These are phyloP conservation scores for Persicaria tinctoria DNA, from an alignment of 148 eudicot genomes.

Conservation along the genomic window DNA sequence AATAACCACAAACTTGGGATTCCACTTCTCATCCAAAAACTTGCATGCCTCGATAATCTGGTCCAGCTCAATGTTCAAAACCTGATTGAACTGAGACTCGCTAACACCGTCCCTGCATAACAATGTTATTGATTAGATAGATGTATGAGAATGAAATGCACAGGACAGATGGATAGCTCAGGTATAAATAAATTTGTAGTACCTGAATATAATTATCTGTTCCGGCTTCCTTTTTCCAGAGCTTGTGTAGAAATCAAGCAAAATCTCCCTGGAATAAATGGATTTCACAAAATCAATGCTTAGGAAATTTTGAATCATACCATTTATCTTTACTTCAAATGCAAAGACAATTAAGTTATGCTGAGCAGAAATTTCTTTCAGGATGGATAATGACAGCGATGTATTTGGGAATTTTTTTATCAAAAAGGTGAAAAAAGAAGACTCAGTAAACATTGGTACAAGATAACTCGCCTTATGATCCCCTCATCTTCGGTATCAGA, in stretches of 20 bases:
- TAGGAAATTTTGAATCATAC: background rate
- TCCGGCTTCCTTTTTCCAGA: constrained; percentile 39
- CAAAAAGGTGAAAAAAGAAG: no score
- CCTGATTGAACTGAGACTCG: constrained; percentile 39
- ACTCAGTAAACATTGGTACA: no score
- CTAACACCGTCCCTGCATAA: constrained; percentile 39
- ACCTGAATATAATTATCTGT: constrained; percentile 43
- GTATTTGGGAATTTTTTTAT: no score
- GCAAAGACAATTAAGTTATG: no score
- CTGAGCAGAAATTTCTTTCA: no score
- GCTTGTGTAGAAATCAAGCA: constrained; percentile 32
- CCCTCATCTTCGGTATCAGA: constrained; percentile 49
- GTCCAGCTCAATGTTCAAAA: constrained; percentile 35
- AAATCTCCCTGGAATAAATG: constrained; percentile 23
- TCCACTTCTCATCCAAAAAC: constrained; percentile 23
- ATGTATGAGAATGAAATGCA: background rate
- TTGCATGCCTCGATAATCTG: constrained; percentile 38
- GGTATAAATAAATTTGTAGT: background rate
- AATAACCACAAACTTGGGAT: constrained; percentile 27
- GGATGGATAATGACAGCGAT: no score
- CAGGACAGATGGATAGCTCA: background rate
- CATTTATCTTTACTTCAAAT: no score
- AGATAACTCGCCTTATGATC: constrained; percentile 43
- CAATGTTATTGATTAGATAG: background rate
- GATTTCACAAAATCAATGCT: background rate